Evolutionary conservation across 441 rosid species (phyloP), one percentile per base, ranked within the genome.

Genomic region (Euphorbia celastroides): DNA sequence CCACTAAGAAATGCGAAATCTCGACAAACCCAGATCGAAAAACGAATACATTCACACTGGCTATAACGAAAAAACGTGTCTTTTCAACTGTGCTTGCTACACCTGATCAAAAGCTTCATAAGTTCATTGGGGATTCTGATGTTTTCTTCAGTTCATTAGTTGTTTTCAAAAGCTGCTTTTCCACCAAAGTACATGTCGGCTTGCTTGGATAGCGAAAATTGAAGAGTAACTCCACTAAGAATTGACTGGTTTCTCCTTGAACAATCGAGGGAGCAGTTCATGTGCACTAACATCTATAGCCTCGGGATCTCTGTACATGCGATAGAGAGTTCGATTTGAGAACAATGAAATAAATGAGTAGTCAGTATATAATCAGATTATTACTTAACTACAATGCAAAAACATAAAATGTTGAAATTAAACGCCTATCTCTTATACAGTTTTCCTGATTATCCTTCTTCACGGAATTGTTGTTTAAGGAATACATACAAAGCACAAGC

Each of bases 261-360:
- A 93, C 38, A 93, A 64, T 30, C 94, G 93, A 0, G 98, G 98
- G 70, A 90, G 72, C 65, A 93, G 79, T 84, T 90, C 94, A 75
- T 90, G 98, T 22, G 84, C 82, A 50, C 79, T 64, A 20, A 88
- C 79, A 70, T 90, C 98, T 71, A 90, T 69, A 64, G 56, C 73
- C 75, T 90, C 97, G 12, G 97, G 98, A 60, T 83, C 96, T 89
- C 98, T 76, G 76, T 7, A 42, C 28, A 48, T 41, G 58, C 5
- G 26, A 46, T 6, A 61, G 48, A 31, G 36, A 27, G 34, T 50
- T n/a, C n/a, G n/a, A n/a, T n/a, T n/a, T n/a, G n/a, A n/a, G n/a
- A n/a, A n/a, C n/a, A n/a, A n/a, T n/a, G n/a, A n/a, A n/a, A n/a
- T n/a, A n/a, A n/a, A n/a, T n/a, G n/a, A n/a, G n/a, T n/a, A n/a